A percentile compares a stretch with the other conserved stretches of the same genome.
Conservation (phyloP, 805 yeast species). For the Lachancea dasiensis region DNA sequence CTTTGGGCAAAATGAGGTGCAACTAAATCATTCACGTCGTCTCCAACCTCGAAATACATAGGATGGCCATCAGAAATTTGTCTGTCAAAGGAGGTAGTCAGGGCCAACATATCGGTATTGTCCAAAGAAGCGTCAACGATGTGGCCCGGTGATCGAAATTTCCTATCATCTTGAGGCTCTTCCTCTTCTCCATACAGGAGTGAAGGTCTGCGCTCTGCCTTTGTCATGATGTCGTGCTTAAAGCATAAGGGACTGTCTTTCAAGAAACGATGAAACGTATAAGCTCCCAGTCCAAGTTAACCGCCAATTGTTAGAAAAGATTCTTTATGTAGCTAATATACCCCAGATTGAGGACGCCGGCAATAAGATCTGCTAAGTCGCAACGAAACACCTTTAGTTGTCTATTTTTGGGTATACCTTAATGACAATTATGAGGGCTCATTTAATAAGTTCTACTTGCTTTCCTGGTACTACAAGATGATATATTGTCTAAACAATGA, state of each 20-base stretch:
- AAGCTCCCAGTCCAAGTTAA: too few relatives aligned
- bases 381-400: too few relatives aligned
- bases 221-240: neutral
- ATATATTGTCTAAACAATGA: too few relatives aligned
- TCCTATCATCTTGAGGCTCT: constrained; percentile 2
- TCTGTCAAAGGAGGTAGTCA: constrained; percentile 26
- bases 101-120: constrained; percentile 29
- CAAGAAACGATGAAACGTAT: too few relatives aligned
- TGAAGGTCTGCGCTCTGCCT: constrained; percentile 5
- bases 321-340: too few relatives aligned
- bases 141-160: constrained; percentile 2
- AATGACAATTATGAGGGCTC: too few relatives aligned
- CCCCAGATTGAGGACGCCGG: too few relatives aligned
- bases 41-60: constrained; percentile 24
- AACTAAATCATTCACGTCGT: constrained; percentile 7
- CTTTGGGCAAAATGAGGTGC: neutral
- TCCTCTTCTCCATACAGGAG: constrained; percentile 5
- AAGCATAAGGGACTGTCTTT: neutral
- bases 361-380: too few relatives aligned
- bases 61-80: constrained; percentile 32
- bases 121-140: constrained; percentile 17
- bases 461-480: too few relatives aligned
- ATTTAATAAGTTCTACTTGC: too few relatives aligned
- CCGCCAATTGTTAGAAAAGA: too few relatives aligned
- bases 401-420: too few relatives aligned